phyloP scores from a whole-genome alignment of 2,329 filamentous ascomycete species.

The Coniochaeta ligniaria region DNA sequence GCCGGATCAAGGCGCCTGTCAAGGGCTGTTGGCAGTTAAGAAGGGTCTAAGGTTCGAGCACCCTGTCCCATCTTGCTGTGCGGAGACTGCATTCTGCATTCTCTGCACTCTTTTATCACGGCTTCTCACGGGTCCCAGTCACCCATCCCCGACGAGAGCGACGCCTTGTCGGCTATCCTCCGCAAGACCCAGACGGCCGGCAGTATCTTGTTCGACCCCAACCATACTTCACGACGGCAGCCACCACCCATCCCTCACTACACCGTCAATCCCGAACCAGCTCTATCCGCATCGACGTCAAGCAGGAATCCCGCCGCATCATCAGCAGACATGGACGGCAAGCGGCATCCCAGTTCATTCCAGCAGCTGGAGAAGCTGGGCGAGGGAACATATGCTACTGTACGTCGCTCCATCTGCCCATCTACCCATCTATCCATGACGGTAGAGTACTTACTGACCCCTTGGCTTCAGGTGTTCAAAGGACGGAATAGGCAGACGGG shows the following conservation, averaged over 20 bases:
- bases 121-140: constrained; percentile 15
- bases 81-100: constrained; percentile 14
- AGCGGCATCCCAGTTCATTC: constrained; percentile 91
- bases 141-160: constrained; percentile 13
- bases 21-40: neutral
- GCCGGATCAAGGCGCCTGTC: neutral
- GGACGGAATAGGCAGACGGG: constrained; percentile 95
- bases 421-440: neutral
- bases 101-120: constrained; percentile 14
- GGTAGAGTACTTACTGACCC: constrained; percentile 3
- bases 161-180: constrained; percentile 12
- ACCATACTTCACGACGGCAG: constrained; percentile 24
- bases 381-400: constrained; percentile 97
- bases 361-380: constrained; percentile 99
- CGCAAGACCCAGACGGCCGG: constrained; percentile 26
- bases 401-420: constrained; percentile 34
- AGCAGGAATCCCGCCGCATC: constrained; percentile 5
- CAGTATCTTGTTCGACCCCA: constrained; percentile 30
- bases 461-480: constrained; percentile 72
- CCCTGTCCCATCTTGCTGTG: neutral
- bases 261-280: constrained; percentile 12
- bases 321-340: constrained; percentile 66
- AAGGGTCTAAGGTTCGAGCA: neutral
- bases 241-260: constrained; percentile 21
- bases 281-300: constrained; percentile 1